phyloP scores from a whole-genome alignment of 1,139 yeast genomes.

The Maudiozyma humilis region DNA sequence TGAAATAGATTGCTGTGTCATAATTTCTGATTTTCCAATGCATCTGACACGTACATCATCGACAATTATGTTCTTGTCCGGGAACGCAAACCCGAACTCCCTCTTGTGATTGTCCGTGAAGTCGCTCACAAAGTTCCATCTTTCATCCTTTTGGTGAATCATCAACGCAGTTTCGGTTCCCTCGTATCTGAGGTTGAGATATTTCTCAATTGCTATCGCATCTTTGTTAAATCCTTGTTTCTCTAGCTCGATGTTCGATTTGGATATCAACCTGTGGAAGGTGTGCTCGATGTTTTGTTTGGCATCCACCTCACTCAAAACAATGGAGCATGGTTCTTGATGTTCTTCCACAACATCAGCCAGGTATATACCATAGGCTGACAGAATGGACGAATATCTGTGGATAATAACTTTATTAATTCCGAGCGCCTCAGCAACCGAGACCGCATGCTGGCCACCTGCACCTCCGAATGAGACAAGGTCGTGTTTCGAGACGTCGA shows the following conservation, averaged over 20 bases:
- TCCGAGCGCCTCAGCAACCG: constrained; percentile 43
- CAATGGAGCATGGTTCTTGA: constrained; percentile 48
- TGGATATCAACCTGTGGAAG: constrained; percentile 26
- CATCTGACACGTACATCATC: constrained; percentile 77
- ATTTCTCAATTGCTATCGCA: constrained; percentile 50
- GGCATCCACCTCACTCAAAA: constrained; percentile 30
- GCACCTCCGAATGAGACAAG: constrained; percentile 53
- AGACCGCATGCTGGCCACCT: constrained; percentile 50
- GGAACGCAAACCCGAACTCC: constrained; percentile 63
- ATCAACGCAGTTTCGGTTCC: constrained; percentile 85
- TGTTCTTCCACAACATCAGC: constrained; percentile 58
- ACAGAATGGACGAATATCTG: constrained; percentile 45
- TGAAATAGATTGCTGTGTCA: constrained; percentile 33
- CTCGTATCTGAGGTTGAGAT: constrained; percentile 68
- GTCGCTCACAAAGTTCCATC: constrained; percentile 31
- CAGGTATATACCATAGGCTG: constrained; percentile 49
- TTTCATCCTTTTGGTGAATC: constrained; percentile 38
- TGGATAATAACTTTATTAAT: constrained; percentile 42
- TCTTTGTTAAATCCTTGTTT: constrained; percentile 33
- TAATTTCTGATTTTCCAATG: constrained; percentile 40
- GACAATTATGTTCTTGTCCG: constrained; percentile 54
- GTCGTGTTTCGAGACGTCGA: constrained; percentile 38
- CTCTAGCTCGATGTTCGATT: constrained; percentile 10
- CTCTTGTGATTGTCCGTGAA: constrained; percentile 48
- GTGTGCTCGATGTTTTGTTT: constrained; percentile 28